phyloP scores from a whole-genome alignment of 371 early-diverging fungal species.

The Mucor saturninus region DNA sequence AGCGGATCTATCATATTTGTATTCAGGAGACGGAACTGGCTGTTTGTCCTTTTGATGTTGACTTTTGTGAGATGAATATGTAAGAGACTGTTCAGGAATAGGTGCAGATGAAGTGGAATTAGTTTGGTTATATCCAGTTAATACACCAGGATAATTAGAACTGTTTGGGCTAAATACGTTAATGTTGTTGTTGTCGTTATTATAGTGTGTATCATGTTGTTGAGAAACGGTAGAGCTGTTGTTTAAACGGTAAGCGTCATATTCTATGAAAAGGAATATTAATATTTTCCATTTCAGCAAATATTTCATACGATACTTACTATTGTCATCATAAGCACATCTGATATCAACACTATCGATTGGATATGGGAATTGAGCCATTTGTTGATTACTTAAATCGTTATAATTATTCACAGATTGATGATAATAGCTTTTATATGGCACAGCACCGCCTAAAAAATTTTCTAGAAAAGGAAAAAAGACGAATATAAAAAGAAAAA shows the following conservation, averaged over 20 bases:
- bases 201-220: background rate
- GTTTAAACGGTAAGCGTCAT: conserved; percentile 6
- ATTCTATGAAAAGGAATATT: conserved; percentile 10
- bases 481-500: background rate
- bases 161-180: conserved; percentile 8
- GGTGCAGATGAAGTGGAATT: background rate
- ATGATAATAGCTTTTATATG: conserved; percentile 16
- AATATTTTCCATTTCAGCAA: background rate
- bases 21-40: background rate
- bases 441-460: conserved; percentile 14
- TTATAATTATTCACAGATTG: conserved; percentile 9
- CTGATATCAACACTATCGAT: background rate
- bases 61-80: background rate
- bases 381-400: background rate
- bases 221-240: background rate
- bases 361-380: background rate
- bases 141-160: conserved; percentile 7
- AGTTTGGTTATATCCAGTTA: conserved; percentile 10
- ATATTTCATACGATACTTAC: conserved; percentile 12
- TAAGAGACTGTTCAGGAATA: background rate
- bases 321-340: conserved; percentile 7
- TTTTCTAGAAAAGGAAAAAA: conserved; percentile 7
- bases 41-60: no score
- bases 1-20: conserved; percentile 9
- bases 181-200: background rate